Conservation (phyloP, 352 stramenopile species). For the Phytophthora ramorum region DNA sequence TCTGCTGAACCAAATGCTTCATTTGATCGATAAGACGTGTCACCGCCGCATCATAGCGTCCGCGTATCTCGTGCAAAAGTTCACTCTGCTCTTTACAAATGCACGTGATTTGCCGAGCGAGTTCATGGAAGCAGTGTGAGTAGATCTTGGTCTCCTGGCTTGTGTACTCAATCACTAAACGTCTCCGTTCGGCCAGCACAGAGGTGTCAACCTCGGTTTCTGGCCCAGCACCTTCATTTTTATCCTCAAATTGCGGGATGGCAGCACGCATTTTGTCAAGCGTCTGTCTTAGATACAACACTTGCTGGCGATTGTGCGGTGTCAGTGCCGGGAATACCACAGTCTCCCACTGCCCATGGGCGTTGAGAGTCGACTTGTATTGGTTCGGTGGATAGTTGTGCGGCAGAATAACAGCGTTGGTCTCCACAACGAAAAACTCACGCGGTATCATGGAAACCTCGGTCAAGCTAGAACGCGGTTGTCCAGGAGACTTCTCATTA, state of each 20-base stretch:
- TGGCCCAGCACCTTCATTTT: background rate
- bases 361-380: conserved; percentile 65
- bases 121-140: conserved; percentile 79
- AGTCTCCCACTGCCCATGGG: conserved; percentile 63
- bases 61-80: conserved; percentile 63
- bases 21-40: conserved; percentile 33
- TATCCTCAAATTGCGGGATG: conserved; percentile 28
- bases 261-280: conserved; percentile 59
- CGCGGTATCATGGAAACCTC: conserved; percentile 64
- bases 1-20: conserved; percentile 19
- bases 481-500: background rate
- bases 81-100: conserved; percentile 84
- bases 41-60: conserved; percentile 55
- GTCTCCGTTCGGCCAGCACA: conserved; percentile 23
- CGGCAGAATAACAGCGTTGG: conserved; percentile 59
- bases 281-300: conserved; percentile 66
- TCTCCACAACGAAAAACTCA: conserved; percentile 85
- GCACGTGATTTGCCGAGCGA: conserved; percentile 75
- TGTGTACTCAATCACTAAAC: conserved; percentile 51
- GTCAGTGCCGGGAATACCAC: conserved; percentile 75
- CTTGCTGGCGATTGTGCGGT: conserved; percentile 73
- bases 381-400: conserved; percentile 59
- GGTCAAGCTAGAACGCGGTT: conserved; percentile 16
- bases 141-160: conserved; percentile 68
- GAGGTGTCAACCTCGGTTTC: conserved; percentile 15